Conservation (phyloP, 495 filamentous ascomycete genomes). For the Cladorrhinum samala region DNA sequence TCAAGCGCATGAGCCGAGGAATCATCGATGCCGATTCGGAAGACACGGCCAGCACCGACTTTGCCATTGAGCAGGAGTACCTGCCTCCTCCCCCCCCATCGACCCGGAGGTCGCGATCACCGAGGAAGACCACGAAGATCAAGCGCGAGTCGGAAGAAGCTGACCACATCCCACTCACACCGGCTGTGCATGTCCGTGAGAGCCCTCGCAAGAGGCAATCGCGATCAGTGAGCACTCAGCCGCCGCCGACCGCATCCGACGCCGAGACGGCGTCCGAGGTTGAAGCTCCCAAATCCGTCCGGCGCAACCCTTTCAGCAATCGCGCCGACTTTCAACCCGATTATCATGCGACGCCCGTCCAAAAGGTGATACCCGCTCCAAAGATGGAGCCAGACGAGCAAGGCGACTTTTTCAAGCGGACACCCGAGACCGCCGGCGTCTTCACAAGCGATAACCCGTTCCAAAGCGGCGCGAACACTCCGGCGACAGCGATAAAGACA, state of each 20-base stretch:
- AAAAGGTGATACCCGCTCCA: slow-evolving; percentile 39
- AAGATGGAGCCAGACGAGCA: slow-evolving; percentile 39
- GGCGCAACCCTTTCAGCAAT: slow-evolving; percentile 9
- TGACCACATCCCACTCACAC: slow-evolving; percentile 29
- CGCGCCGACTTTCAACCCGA: slow-evolving; percentile 9
- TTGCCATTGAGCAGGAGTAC: slow-evolving; percentile 39
- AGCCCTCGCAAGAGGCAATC: slow-evolving; percentile 49
- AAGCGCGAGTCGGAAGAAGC: slow-evolving; percentile 42
- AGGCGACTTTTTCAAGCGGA: slow-evolving; percentile 37
- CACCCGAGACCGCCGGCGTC: slow-evolving; percentile 48
- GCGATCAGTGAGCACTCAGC: slow-evolving; percentile 41
- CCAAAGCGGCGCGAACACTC: slow-evolving; percentile 64
- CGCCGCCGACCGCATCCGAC: slow-evolving; percentile 35
- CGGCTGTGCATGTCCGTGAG: slow-evolving; percentile 28
- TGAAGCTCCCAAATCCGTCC: slow-evolving; percentile 22
- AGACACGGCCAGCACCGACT: slow-evolving; percentile 34
- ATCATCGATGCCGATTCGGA: slow-evolving; percentile 70
- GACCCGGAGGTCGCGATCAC: slow-evolving; percentile 36
- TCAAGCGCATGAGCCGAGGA: slow-evolving; percentile 73
- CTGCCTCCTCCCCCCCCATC: slow-evolving; percentile 37
- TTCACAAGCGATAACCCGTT: slow-evolving; percentile 93
- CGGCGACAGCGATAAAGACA: slow-evolving; percentile 28
- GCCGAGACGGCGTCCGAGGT: slow-evolving; percentile 44
- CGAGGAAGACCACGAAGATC: slow-evolving; percentile 41
- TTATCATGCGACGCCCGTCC: slow-evolving; percentile 32